Conservation (phyloP, 768 basidiomycete species). For the Russula virescens region DNA sequence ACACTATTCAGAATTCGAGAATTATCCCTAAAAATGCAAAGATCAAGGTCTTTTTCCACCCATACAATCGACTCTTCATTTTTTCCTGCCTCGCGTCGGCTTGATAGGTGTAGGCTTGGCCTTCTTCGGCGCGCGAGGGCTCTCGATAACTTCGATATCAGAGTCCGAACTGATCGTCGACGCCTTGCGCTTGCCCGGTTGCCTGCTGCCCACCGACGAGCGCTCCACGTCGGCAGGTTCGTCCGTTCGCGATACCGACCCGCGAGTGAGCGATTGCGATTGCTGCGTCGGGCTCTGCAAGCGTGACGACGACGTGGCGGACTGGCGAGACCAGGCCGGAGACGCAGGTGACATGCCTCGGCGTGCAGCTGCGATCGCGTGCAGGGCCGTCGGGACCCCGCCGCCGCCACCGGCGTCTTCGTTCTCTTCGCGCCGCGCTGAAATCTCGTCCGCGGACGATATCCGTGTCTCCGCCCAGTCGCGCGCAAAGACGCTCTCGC, state of each 20-base stretch:
- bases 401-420: constrained; percentile 27
- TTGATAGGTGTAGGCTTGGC: neutral
- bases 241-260: constrained; percentile 30
- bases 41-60: neutral
- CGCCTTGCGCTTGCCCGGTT: constrained; percentile 46
- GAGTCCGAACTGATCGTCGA: constrained; percentile 27
- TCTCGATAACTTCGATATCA: neutral
- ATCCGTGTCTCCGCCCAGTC: constrained; percentile 75
- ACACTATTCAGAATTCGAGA: too few relatives aligned
- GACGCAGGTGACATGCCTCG: constrained; percentile 44
- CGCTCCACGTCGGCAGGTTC: constrained; percentile 41
- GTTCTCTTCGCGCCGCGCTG: constrained; percentile 25
- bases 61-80: neutral
- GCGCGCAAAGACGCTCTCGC: constrained; percentile 60
- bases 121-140: neutral
- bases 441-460: constrained; percentile 35
- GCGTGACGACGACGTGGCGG: constrained; percentile 26
- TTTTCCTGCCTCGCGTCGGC: neutral
- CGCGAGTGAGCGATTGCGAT: constrained; percentile 27
- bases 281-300: constrained; percentile 47
- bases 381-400: constrained; percentile 25
- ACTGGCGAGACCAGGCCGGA: constrained; percentile 41
- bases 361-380: constrained; percentile 33
- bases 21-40: neutral
- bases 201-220: constrained; percentile 22